These are phyloP conservation scores for Beauveria pseudobassiana DNA, from an alignment of 2,329 filamentous ascomycete genomes.

Conservation along the genomic window DNA sequence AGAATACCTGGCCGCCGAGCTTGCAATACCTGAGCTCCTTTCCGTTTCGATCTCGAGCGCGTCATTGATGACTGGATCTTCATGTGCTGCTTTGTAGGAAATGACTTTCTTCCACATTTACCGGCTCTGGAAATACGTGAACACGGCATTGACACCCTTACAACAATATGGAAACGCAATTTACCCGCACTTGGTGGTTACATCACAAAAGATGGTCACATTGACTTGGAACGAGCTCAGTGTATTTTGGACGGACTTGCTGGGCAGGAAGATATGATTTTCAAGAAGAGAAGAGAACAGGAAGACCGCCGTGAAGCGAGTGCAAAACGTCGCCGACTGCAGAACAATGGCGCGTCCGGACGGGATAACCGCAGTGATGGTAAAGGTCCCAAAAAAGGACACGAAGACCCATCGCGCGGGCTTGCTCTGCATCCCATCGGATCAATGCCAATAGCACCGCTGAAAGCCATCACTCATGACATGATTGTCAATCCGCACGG, in stretches of 20 bases:
- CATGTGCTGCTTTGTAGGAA: slow-evolving; percentile 98
- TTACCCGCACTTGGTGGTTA: slow-evolving; percentile 89
- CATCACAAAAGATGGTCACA: slow-evolving; percentile 88
- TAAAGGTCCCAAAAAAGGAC: slow-evolving; percentile 21
- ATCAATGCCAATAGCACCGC: slow-evolving; percentile 45
- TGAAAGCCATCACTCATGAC: slow-evolving; percentile 68
- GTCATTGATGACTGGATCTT: slow-evolving; percentile 98
- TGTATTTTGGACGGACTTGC: slow-evolving; percentile 81
- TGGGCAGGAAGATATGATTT: slow-evolving; percentile 90
- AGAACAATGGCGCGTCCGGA: slow-evolving; percentile 36
- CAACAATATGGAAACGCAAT: slow-evolving; percentile 95
- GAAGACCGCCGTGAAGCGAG: slow-evolving; percentile 79
- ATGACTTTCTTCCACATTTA: slow-evolving; percentile 94
- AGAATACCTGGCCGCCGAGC: slow-evolving; percentile 87
- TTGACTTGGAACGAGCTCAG: slow-evolving; percentile 81
- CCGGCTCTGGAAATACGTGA: slow-evolving; percentile 97
- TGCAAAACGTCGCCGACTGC: slow-evolving; percentile 68
- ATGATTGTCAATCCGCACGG: slow-evolving; percentile 73
- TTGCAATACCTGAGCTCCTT: slow-evolving; percentile 74
- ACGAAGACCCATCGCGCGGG: slow-evolving; percentile 27
- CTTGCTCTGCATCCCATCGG: slow-evolving; percentile 31
- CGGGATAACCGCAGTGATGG: slow-evolving; percentile 13
- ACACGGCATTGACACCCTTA: slow-evolving; percentile 92
- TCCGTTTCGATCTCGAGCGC: slow-evolving; percentile 87
- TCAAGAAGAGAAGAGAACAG: slow-evolving; percentile 75